Conservation (phyloP, 371 early-diverging fungal species). For the Mortierella sp. region DNA sequence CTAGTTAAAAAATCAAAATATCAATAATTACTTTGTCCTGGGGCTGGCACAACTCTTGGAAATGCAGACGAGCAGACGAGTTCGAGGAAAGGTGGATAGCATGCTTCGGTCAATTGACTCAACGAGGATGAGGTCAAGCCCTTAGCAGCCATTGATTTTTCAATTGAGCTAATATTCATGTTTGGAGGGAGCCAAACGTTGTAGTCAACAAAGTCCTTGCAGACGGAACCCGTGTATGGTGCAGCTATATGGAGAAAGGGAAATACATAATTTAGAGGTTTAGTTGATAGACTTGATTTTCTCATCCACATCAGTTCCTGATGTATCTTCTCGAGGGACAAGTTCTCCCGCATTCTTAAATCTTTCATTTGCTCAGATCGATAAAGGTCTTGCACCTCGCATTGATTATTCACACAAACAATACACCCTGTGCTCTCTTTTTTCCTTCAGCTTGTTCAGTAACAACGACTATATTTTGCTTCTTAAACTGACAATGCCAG, state of each 20-base stretch:
- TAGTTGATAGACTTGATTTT: too few relatives aligned
- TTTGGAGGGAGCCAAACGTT: constrained; percentile 47
- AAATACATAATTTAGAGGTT: too few relatives aligned
- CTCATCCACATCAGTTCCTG: too few relatives aligned
- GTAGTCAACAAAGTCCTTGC: constrained; percentile 42
- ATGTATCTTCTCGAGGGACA: too few relatives aligned
- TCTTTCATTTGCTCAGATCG: too few relatives aligned
- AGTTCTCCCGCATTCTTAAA: too few relatives aligned
- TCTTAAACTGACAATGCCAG: too few relatives aligned
- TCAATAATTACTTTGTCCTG: background rate
- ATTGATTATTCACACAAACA: too few relatives aligned
- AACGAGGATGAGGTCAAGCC: constrained; percentile 5
- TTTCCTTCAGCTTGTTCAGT: too few relatives aligned
- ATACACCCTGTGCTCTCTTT: too few relatives aligned
- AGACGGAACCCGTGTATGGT: constrained; percentile 33
- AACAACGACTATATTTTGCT: too few relatives aligned
- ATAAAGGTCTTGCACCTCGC: too few relatives aligned
- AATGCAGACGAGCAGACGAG: constrained; percentile 37
- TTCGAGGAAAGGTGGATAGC: constrained; percentile 32
- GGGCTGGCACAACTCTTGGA: constrained; percentile 19
- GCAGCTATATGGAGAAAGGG: constrained; percentile 19
- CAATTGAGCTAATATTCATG: constrained; percentile 23
- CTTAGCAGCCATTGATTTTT: background rate
- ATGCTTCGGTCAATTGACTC: constrained; percentile 12
- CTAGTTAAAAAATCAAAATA: background rate